phyloP scores from a whole-genome alignment of 2,329 filamentous ascomycete species.

The Trichoderma atrobrunneum region DNA sequence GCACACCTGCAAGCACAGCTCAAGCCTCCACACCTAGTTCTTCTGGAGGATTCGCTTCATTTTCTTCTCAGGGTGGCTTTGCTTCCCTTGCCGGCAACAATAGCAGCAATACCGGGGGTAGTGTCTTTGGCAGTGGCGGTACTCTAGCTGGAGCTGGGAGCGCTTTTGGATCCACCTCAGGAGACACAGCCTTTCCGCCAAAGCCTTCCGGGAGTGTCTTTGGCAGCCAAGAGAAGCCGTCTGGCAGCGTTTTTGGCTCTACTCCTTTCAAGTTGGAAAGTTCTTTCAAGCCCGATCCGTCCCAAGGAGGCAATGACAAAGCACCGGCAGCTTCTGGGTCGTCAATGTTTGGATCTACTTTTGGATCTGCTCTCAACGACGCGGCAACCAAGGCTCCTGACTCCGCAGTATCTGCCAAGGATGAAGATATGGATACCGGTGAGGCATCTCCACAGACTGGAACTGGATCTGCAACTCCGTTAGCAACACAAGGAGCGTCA shows the following conservation, averaged over 20 bases:
- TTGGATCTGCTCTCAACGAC: conserved; percentile 57
- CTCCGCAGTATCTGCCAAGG: conserved; percentile 40
- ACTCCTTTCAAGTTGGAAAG: conserved; percentile 64
- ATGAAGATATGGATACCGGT: conserved; percentile 51
- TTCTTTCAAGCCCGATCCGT: conserved; percentile 64
- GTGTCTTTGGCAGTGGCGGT: conserved; percentile 37
- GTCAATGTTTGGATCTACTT: conserved; percentile 59
- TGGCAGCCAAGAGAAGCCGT: conserved; percentile 56
- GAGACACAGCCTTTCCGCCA: conserved; percentile 49
- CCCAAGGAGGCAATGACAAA: conserved; percentile 58
- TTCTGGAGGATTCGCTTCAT: conserved; percentile 52
- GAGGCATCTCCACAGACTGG: conserved; percentile 37
- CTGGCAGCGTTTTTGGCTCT: conserved; percentile 43
- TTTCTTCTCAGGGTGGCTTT: conserved; percentile 56
- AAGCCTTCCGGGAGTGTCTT: conserved; percentile 27
- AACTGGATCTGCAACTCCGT: conserved; percentile 47
- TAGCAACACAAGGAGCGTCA: conserved; percentile 49
- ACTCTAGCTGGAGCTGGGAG: conserved; percentile 35
- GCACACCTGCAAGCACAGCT: conserved; percentile 26
- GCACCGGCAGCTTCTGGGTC: conserved; percentile 41
- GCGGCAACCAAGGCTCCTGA: conserved; percentile 38
- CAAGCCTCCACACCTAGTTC: conserved; percentile 34
- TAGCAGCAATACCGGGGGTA: conserved; percentile 34
- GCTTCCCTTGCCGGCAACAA: conserved; percentile 43
- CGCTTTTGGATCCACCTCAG: conserved; percentile 31